These are phyloP conservation scores for Lolium perenne DNA, from an alignment of 176 grass and related monocot species.

Conservation along the genomic window DNA sequence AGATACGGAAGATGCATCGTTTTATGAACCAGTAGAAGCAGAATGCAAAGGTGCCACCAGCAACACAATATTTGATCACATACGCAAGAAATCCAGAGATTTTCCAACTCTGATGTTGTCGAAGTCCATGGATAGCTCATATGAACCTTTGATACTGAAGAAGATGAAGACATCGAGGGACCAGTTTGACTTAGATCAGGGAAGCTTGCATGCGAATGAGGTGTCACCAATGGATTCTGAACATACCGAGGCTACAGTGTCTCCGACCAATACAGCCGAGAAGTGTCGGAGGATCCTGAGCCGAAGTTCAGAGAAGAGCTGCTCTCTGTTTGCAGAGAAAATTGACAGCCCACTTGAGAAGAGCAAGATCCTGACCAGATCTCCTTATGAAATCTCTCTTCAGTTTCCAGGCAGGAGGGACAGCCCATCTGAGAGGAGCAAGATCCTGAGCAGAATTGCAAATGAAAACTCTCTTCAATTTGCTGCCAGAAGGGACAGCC, in stretches of 20 bases:
- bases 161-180: constrained; percentile 49
- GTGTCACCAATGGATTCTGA: constrained; percentile 45
- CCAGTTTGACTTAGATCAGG: constrained; percentile 50
- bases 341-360: constrained; percentile 30
- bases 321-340: constrained; percentile 32
- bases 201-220: constrained; percentile 28
- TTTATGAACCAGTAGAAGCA: constrained; percentile 50
- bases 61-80: constrained; percentile 78
- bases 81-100: constrained; percentile 83
- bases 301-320: constrained; percentile 33
- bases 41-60: constrained; percentile 51
- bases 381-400: constrained; percentile 34
- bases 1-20: constrained; percentile 46
- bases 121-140: constrained; percentile 71
- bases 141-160: constrained; percentile 70
- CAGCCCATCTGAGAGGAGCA: constrained; percentile 36
- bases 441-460: constrained; percentile 28
- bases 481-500: neutral
- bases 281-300: constrained; percentile 40
- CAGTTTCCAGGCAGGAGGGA: neutral
- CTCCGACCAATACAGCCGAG: constrained; percentile 47
- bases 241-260: constrained; percentile 34
- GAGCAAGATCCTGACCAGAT: constrained; percentile 40
- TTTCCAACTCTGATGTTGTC: constrained; percentile 68
- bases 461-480: constrained; percentile 8